phyloP scores from a whole-genome alignment of 768 basidiomycete genomes.

The Lactifluus piperatus region DNA sequence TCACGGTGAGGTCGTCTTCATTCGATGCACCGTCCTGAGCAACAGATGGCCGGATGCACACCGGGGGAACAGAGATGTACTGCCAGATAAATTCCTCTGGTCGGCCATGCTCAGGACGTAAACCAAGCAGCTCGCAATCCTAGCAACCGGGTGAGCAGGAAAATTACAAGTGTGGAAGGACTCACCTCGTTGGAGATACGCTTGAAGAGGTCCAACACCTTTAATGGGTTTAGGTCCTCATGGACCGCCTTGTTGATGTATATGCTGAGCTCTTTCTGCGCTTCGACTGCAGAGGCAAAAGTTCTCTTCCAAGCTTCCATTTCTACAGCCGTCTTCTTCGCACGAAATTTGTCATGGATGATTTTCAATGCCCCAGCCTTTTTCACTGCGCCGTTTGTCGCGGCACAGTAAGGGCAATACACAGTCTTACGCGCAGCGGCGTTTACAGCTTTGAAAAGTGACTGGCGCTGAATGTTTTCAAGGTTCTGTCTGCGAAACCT shows the following conservation, averaged over 20 bases:
- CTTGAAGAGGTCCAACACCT: constrained; percentile 86
- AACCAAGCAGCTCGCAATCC: constrained; percentile 92
- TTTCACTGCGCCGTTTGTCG: constrained; percentile 93
- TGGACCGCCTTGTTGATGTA: constrained; percentile 82
- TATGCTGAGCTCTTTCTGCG: constrained; percentile 77
- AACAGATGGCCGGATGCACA: constrained; percentile 95
- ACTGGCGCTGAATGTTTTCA: constrained; percentile 86
- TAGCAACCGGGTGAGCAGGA: constrained; percentile 25
- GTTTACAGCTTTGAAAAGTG: constrained; percentile 78
- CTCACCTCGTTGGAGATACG: constrained; percentile 85
- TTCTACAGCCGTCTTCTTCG: constrained; percentile 85
- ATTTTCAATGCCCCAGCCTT: constrained; percentile 93
- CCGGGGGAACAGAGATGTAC: constrained; percentile 95
- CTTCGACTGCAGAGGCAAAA: constrained; percentile 73
- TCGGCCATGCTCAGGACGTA: constrained; percentile 80
- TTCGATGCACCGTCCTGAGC: constrained; percentile 97
- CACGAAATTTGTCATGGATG: constrained; percentile 94
- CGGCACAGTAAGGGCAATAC: constrained; percentile 88
- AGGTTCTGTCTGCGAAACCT: constrained; percentile 86
- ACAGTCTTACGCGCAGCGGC: constrained; percentile 80
- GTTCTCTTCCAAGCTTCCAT: constrained; percentile 81
- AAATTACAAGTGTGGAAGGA: neutral
- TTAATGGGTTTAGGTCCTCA: constrained; percentile 92
- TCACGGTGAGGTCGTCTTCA: constrained; percentile 96
- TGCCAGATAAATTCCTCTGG: constrained; percentile 99